Evolutionary conservation across 257 asterid species (phyloP).

Genomic region (Jasminum sambac): DNA sequence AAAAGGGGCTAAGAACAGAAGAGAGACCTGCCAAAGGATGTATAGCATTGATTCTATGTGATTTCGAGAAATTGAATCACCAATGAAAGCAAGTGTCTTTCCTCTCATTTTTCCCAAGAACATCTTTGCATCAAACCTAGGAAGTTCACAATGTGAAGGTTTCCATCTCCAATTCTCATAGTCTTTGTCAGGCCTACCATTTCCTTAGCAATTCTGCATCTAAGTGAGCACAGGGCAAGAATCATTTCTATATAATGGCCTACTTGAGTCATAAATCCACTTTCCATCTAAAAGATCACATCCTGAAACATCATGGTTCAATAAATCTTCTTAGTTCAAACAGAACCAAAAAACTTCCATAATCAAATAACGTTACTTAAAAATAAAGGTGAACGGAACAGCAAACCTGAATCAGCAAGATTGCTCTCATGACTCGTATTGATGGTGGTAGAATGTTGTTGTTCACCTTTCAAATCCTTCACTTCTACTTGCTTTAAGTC

Average conservation of each 20-base stretch:
- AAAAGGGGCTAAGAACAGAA: not conserved
- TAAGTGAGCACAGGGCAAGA: slow-evolving; percentile 83
- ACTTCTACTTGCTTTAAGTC: no score
- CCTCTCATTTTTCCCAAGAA: slow-evolving; percentile 89
- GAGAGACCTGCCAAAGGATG: slow-evolving; percentile 85
- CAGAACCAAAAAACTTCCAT: no score
- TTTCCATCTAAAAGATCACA: slow-evolving; percentile 81
- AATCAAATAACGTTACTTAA: no score
- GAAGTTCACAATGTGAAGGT: slow-evolving; percentile 74
- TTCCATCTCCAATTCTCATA: no score
- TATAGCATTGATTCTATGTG: slow-evolving; percentile 95
- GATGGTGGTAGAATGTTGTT: no score
- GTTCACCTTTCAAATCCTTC: no score
- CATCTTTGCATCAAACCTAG: slow-evolving; percentile 63
- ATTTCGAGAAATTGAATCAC: slow-evolving; percentile 95
- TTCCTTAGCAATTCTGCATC: slow-evolving; percentile 93
- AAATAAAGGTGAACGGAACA: not conserved
- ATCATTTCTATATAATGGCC: slow-evolving; percentile 73
- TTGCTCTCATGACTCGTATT: slow-evolving; percentile 28
- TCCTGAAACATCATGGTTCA: slow-evolving; percentile 48
- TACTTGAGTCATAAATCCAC: slow-evolving; percentile 69
- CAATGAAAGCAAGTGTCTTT: slow-evolving; percentile 87
- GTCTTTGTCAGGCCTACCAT: slow-evolving; percentile 91
- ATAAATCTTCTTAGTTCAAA: not conserved
- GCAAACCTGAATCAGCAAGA: slow-evolving; percentile 34